phyloP scores from a whole-genome alignment of 331 rosid genomes.

The Saraca asoca region DNA sequence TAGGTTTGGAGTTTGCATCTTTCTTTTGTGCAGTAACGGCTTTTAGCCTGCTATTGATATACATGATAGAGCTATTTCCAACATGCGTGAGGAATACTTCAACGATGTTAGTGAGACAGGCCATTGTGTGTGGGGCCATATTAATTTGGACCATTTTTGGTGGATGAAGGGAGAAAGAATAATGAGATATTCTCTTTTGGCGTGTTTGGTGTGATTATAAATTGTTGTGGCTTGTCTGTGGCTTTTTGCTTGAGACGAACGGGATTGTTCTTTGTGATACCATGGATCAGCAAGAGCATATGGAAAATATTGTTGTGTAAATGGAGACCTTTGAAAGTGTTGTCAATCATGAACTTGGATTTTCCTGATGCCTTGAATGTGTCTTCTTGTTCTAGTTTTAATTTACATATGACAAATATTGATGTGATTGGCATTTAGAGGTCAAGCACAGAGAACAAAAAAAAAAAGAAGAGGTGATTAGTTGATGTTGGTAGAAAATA shows the following conservation, averaged over 20 bases:
- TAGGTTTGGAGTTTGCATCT: conserved; percentile 29
- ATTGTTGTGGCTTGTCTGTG: background rate
- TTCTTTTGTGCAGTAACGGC: conserved; percentile 29
- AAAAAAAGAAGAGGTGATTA: too few species aligned
- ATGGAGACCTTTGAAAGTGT: too few species aligned
- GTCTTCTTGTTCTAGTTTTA: too few species aligned
- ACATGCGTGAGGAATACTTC: conserved; percentile 43
- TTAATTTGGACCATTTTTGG: conserved; percentile 31
- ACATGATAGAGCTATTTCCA: conserved; percentile 37
- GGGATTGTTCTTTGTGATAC: conserved; percentile 15
- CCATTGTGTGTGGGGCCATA: conserved; percentile 28
- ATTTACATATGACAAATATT: too few species aligned
- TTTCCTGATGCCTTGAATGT: too few species aligned
- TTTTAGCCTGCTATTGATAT: conserved; percentile 29
- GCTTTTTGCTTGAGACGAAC: background rate
- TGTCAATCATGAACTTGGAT: too few species aligned
- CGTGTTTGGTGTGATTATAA: background rate
- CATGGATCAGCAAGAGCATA: conserved; percentile 7
- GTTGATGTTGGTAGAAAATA: too few species aligned
- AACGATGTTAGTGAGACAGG: conserved; percentile 33
- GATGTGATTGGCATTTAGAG: too few species aligned
- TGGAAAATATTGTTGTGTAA: background rate
- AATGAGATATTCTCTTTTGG: conserved; percentile 33
- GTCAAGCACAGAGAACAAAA: too few species aligned
- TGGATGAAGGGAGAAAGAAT: conserved; percentile 31